Evolutionary conservation across 2,329 filamentous ascomycete species (phyloP), one percentile per base, ranked within the genome.

Genomic region (Trichothecium sympodiale): DNA sequence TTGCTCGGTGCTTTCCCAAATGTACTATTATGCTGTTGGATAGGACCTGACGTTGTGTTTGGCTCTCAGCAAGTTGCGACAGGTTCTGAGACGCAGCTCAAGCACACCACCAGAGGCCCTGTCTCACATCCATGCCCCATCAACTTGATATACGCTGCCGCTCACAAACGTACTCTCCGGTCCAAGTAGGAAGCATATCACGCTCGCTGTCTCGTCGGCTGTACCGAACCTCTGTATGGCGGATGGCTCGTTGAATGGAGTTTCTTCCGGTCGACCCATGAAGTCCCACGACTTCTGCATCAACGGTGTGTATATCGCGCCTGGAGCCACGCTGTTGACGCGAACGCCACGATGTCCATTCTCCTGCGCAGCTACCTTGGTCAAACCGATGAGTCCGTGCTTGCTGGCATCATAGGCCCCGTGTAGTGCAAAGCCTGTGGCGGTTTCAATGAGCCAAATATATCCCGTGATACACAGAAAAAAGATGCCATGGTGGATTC

Each of bases 241-340:
- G 7, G 55, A 59, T 8, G 59, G 55, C 34, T 65, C 57, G 34
- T 64, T 56, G 32, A 64, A 64, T 4, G 55, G 52, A 16, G 59
- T 59, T 34, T 60, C 53, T 15, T 53, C 43, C 35, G 61, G 46
- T 16, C 52, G 43, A 8, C 44, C 53, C 27, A 48, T 47, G 18
- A 47, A 47, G 32, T 61, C 56, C 52, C 59, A 64, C 14, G 56
- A 49, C 46, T 62, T 57, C 39, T 64, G 54, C 59, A 71, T 62
- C 45, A 71, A 41, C 8, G 67, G 67, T 15, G 67, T 72, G 39
- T 61, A 57, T 34, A 71, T 69, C 5, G 64, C 55, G 4, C 66
- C 67, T 0, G 65, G 65, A 6, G 65, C 62, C 12, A 68, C 62
- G 13, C 61, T 61, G 40, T 71, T 71, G 38, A 61, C 50, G 20